Evolutionary conservation across 23 red algal species (phyloP).

Genomic region (Gracilaria domingensis): DNA sequence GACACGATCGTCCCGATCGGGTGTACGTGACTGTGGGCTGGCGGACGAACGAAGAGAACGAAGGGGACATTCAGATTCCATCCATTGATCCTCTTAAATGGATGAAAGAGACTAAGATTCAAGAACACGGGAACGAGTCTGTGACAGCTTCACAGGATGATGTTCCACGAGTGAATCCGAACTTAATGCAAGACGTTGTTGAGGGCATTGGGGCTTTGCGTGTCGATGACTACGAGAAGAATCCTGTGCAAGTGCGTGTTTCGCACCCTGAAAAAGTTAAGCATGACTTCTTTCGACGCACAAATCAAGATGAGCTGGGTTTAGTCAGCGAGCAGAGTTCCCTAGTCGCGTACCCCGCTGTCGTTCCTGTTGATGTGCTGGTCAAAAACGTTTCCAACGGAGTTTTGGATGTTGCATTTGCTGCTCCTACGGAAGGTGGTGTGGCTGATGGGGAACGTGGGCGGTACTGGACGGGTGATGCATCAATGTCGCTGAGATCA

Average conservation of each 20-base stretch:
- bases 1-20: slow-evolving; percentile 14
- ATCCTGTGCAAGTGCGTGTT: slow-evolving; percentile 29
- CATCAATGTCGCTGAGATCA: slow-evolving; percentile 56
- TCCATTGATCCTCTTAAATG: slow-evolving; percentile 55
- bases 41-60: slow-evolving; percentile 5
- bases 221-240: slow-evolving; percentile 16
- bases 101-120: slow-evolving; percentile 32
- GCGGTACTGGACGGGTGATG: slow-evolving; percentile 63
- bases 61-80: slow-evolving; percentile 55
- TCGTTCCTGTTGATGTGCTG: slow-evolving; percentile 46
- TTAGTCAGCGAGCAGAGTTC: slow-evolving; percentile 4
- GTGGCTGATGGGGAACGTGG: slow-evolving; percentile 71
- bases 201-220: slow-evolving; percentile 17
- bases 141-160: neutral
- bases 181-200: slow-evolving; percentile 36
- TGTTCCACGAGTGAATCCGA: neutral
- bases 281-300: slow-evolving; percentile 51
- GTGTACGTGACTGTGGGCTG: slow-evolving; percentile 57
- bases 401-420: slow-evolving; percentile 65
- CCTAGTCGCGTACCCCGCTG: slow-evolving; percentile 30
- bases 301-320: neutral
- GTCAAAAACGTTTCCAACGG: slow-evolving; percentile 43
- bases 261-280: slow-evolving; percentile 34
- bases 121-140: neutral
- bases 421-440: slow-evolving; percentile 46